Conservation (phyloP, 2,329 filamentous ascomycete genomes). For the Conoideocrella luteorostrata region DNA sequence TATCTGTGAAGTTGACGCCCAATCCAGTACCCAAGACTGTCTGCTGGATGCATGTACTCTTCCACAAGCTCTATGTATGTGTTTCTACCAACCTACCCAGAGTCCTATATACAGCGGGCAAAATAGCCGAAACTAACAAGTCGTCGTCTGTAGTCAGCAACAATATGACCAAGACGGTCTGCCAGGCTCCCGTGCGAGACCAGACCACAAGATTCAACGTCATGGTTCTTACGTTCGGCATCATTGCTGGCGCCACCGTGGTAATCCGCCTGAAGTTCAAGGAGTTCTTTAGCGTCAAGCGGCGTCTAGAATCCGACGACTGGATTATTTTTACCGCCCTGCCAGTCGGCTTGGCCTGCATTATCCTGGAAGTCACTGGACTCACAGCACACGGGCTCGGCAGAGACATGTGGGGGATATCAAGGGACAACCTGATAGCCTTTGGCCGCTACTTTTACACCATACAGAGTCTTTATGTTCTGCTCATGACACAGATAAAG, state of each 20-base stretch:
- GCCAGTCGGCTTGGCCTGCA: constrained; percentile 20
- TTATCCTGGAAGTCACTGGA: constrained; percentile 22
- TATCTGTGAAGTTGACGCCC: neutral
- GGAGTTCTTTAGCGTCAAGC: constrained; percentile 25
- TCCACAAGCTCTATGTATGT: constrained; percentile 1
- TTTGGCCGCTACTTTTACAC: constrained; percentile 34
- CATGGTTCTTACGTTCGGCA: neutral
- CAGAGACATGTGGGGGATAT: constrained; percentile 39
- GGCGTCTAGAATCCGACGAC: constrained; percentile 28
- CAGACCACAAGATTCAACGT: neutral
- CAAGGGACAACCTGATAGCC: constrained; percentile 29
- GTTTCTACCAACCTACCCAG: neutral
- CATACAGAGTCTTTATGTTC: constrained; percentile 34
- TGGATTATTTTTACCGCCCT: constrained; percentile 24
- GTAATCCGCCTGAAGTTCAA: constrained; percentile 29
- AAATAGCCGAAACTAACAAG: neutral
- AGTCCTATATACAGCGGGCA: too few relatives aligned
- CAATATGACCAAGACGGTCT: constrained; percentile 1
- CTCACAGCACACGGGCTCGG: constrained; percentile 33
- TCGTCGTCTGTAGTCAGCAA: neutral
- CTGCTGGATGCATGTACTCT: neutral
- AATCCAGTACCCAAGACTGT: neutral
- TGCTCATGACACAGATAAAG: constrained; percentile 35
- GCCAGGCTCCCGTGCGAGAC: neutral
- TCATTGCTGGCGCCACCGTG: constrained; percentile 22